Evolutionary conservation across 2,329 filamentous ascomycete species (phyloP).

Genomic region (Fusarium cicatricum): DNA sequence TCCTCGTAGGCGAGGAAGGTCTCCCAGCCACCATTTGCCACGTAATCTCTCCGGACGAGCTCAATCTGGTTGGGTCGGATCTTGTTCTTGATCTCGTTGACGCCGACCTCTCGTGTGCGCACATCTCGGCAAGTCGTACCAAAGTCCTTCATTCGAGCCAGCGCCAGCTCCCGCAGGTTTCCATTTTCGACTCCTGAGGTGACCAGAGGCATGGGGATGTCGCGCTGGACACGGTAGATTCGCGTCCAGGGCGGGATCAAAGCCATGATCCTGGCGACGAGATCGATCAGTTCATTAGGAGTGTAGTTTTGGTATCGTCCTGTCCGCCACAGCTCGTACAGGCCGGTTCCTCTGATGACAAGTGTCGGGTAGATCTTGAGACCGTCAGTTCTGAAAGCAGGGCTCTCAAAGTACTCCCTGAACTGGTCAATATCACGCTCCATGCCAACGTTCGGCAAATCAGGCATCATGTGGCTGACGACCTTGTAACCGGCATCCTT

Average conservation of each 20-base stretch:
- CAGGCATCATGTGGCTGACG: constrained; percentile 99
- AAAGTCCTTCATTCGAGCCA: constrained; percentile 99
- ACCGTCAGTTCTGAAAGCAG: constrained; percentile 93
- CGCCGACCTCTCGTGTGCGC: constrained; percentile 92
- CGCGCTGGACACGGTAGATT: constrained; percentile 97
- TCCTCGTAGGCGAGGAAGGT: constrained; percentile 98
- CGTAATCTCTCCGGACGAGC: constrained; percentile 91
- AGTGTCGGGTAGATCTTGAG: constrained; percentile 98
- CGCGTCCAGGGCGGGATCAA: constrained; percentile 97
- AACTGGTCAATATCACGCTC: constrained; percentile 98
- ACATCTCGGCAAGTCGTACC: constrained; percentile 97
- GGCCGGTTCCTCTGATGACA: constrained; percentile 93
- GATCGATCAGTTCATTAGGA: constrained; percentile 92
- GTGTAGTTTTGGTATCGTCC: constrained; percentile 99
- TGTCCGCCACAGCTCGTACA: constrained; percentile 98
- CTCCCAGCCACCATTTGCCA: constrained; percentile 97
- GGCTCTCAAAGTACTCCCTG: constrained; percentile 96
- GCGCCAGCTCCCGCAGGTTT: constrained; percentile 89
- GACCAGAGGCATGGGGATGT: constrained; percentile 99
- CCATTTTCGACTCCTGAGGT: constrained; percentile 98
- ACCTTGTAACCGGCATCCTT: constrained; percentile 99
- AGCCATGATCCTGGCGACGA: constrained; percentile 94
- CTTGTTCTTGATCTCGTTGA: constrained; percentile 99
- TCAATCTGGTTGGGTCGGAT: constrained; percentile 96
- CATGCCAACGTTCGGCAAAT: constrained; percentile 97